A percentile compares a stretch with the other conserved stretches of the same genome.
phyloP scores from a whole-genome alignment of 106 monocot genomes.

The Allium fistulosum region DNA sequence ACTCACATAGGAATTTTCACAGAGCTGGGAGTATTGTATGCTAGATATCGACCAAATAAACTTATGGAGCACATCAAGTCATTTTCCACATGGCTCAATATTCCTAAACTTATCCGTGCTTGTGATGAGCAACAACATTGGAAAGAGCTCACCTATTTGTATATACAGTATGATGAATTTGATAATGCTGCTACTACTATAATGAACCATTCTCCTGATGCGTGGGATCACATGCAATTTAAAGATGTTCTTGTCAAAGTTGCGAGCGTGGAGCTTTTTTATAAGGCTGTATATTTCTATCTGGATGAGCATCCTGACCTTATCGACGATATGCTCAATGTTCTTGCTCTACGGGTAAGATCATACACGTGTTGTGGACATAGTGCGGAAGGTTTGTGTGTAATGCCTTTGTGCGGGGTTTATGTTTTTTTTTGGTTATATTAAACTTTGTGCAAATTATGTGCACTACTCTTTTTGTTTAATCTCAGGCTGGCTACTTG shows the following conservation, averaged over 20 bases:
- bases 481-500: constrained; percentile 72
- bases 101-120: constrained; percentile 89
- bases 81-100: constrained; percentile 86
- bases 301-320: constrained; percentile 93
- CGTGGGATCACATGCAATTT: constrained; percentile 99
- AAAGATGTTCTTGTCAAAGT: constrained; percentile 91
- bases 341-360: constrained; percentile 94
- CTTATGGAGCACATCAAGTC: constrained; percentile 99
- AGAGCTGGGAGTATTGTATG: constrained; percentile 89
- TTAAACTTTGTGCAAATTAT: background rate
- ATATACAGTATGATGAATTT: constrained; percentile 96
- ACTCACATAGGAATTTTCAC: constrained; percentile 99
- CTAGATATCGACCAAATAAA: constrained; percentile 84
- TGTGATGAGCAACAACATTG: constrained; percentile 98
- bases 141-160: constrained; percentile 93
- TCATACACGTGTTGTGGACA: constrained; percentile 93
- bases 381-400: constrained; percentile 73
- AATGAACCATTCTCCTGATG: constrained; percentile 98
- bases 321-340: constrained; percentile 87
- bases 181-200: constrained; percentile 98
- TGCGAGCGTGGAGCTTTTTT: constrained; percentile 95
- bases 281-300: constrained; percentile 98
- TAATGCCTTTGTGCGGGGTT: background rate
- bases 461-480: background rate
- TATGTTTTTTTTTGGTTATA: background rate